phyloP scores from a whole-genome alignment of 2,329 filamentous ascomycete species.

The Fusarium redolens region DNA sequence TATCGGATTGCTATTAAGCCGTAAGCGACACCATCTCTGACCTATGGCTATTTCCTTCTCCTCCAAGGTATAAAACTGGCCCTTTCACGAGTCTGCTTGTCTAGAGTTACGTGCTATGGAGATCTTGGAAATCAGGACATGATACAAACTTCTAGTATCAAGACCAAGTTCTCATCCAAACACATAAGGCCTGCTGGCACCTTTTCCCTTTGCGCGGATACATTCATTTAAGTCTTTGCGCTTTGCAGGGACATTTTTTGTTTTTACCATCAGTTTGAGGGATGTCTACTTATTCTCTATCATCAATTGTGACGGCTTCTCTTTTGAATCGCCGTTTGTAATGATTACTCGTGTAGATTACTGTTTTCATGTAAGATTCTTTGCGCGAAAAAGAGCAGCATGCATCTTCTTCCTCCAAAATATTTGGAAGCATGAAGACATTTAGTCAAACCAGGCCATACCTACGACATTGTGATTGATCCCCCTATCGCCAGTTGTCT shows the following conservation, averaged over 20 bases:
- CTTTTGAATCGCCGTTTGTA: too few relatives aligned
- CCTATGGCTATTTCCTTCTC: neutral
- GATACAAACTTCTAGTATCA: neutral
- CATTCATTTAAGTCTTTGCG: neutral
- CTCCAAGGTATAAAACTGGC: neutral
- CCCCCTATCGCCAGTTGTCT: too few relatives aligned
- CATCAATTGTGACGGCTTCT: too few relatives aligned
- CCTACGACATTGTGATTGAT: too few relatives aligned
- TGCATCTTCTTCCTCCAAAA: too few relatives aligned
- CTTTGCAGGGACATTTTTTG: neutral
- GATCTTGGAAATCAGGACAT: neutral
- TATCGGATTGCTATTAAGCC: neutral
- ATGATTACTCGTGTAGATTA: too few relatives aligned
- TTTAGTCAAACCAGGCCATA: too few relatives aligned
- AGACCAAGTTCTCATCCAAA: neutral
- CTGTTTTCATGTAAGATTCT: too few relatives aligned
- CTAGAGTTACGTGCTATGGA: neutral
- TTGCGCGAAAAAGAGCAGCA: too few relatives aligned
- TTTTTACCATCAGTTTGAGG: neutral
- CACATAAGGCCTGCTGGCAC: neutral
- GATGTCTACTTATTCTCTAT: too few relatives aligned
- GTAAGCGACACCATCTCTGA: neutral
- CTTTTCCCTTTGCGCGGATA: neutral
- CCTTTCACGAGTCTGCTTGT: neutral
- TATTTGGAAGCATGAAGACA: too few relatives aligned